Percentiles rank a stretch among this genome's conserved stretches.
Conservation (phyloP, 208 protist genomes). For the Trypanosoma platydactyli region DNA sequence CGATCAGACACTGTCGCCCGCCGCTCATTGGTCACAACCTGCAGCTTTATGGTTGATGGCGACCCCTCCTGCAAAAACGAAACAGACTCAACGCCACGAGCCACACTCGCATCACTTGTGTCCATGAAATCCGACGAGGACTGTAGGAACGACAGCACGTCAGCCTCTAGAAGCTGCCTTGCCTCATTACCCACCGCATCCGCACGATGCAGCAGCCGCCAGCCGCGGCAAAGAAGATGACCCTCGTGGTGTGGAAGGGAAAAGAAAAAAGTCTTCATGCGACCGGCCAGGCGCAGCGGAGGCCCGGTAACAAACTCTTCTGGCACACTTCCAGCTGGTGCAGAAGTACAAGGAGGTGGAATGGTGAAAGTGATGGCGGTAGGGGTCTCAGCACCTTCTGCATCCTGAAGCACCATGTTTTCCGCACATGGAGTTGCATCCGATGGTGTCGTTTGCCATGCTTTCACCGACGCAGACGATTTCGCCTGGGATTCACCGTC, state of each 20-base stretch:
- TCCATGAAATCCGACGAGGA: conserved; percentile 40
- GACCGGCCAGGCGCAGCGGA: conserved; percentile 24
- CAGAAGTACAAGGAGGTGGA: no score
- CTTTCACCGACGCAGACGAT: background rate
- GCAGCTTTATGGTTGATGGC: conserved; percentile 60
- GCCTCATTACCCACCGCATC: conserved; percentile 38
- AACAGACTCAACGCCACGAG: conserved; percentile 1
- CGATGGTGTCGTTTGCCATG: background rate
- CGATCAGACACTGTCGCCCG: conserved; percentile 28
- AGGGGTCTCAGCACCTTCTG: background rate
- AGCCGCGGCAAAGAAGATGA: conserved; percentile 67
- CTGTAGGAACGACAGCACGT: conserved; percentile 64
- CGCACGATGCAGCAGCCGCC: conserved; percentile 55
- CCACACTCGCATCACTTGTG: conserved; percentile 10
- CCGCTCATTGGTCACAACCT: conserved; percentile 73
- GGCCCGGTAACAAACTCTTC: background rate
- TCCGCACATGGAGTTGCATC: background rate
- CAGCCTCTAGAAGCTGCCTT: conserved; percentile 43
- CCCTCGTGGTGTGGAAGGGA: conserved; percentile 69
- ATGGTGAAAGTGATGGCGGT: background rate
- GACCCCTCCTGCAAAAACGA: conserved; percentile 27
- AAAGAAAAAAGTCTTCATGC: conserved; percentile 66
- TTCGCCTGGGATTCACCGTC: background rate
- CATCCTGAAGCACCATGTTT: background rate
- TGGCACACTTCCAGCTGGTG: no score